Evolutionary conservation across 768 basidiomycete species (phyloP).

Genomic region (Mycena haematopus): DNA sequence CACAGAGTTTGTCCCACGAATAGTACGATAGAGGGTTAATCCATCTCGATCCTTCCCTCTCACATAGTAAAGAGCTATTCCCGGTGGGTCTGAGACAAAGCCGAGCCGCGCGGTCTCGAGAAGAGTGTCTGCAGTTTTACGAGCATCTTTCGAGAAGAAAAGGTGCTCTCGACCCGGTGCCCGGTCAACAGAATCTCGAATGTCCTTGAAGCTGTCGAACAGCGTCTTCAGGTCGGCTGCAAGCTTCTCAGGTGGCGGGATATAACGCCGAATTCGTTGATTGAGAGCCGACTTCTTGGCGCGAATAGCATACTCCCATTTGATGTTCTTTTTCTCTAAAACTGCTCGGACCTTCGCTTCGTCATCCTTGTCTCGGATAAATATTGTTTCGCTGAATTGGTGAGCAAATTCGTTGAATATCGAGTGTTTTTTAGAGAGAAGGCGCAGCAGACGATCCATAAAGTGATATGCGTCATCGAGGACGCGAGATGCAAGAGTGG

Average conservation of each 20-base stretch:
- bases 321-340: background rate
- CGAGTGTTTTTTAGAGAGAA: too few species aligned
- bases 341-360: too few species aligned
- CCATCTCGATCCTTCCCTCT: background rate
- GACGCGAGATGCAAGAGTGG: constrained; percentile 3
- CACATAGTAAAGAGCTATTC: too few species aligned
- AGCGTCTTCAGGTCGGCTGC: too few species aligned
- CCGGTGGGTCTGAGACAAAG: too few species aligned
- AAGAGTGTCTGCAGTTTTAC: background rate
- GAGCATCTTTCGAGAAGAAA: background rate
- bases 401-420: constrained; percentile 15
- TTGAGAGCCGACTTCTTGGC: too few species aligned
- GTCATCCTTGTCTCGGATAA: too few species aligned
- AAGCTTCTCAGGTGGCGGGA: too few species aligned
- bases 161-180: background rate
- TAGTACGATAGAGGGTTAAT: background rate
- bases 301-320: background rate
- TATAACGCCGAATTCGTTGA: too few species aligned
- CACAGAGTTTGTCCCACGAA: background rate
- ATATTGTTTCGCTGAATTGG: constrained; percentile 9
- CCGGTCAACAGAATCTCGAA: too few species aligned
- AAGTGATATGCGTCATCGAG: constrained; percentile 15
- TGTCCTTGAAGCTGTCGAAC: too few species aligned
- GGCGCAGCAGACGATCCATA: constrained; percentile 18
- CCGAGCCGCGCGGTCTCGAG: background rate